These are phyloP conservation scores for Penicillium paxilli DNA, from an alignment of 495 filamentous ascomycete genomes.

Conservation along the genomic window DNA sequence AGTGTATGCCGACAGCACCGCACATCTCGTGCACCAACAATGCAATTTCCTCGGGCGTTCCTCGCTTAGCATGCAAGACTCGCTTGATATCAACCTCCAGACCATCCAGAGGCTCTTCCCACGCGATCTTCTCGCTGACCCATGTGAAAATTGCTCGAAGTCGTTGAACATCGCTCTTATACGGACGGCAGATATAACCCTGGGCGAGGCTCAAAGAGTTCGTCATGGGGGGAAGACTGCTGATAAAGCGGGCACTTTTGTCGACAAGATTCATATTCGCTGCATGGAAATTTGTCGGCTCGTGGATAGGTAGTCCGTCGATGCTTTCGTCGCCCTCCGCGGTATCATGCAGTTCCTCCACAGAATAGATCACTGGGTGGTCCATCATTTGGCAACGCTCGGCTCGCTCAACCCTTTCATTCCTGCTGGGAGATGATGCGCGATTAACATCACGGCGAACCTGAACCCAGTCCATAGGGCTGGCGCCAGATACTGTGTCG, in stretches of 20 bases:
- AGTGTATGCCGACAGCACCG: slow-evolving; percentile 79
- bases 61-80: slow-evolving; percentile 81
- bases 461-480: slow-evolving; percentile 86
- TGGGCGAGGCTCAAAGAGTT: slow-evolving; percentile 84
- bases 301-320: slow-evolving; percentile 77
- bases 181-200: slow-evolving; percentile 90
- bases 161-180: slow-evolving; percentile 91
- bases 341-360: slow-evolving; percentile 81
- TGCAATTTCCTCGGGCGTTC: slow-evolving; percentile 88
- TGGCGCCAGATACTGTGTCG: slow-evolving; percentile 65
- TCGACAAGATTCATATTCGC: slow-evolving; percentile 86
- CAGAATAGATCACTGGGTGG: slow-evolving; percentile 79
- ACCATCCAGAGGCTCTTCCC: slow-evolving; percentile 90
- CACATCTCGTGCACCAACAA: slow-evolving; percentile 93
- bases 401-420: slow-evolving; percentile 81
- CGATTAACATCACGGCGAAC: slow-evolving; percentile 93
- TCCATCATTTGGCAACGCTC: slow-evolving; percentile 96
- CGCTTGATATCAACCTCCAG: slow-evolving; percentile 72
- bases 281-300: slow-evolving; percentile 77
- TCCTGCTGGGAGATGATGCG: slow-evolving; percentile 86
- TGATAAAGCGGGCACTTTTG: slow-evolving; percentile 91
- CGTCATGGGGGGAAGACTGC: slow-evolving; percentile 83
- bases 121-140: slow-evolving; percentile 92
- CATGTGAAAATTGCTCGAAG: slow-evolving; percentile 94
- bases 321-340: slow-evolving; percentile 89